Evolutionary conservation across 2,329 filamentous ascomycete genomes (phyloP), one percentile per base, ranked within the genome.

Genomic region (Alternaria arborescens): DNA sequence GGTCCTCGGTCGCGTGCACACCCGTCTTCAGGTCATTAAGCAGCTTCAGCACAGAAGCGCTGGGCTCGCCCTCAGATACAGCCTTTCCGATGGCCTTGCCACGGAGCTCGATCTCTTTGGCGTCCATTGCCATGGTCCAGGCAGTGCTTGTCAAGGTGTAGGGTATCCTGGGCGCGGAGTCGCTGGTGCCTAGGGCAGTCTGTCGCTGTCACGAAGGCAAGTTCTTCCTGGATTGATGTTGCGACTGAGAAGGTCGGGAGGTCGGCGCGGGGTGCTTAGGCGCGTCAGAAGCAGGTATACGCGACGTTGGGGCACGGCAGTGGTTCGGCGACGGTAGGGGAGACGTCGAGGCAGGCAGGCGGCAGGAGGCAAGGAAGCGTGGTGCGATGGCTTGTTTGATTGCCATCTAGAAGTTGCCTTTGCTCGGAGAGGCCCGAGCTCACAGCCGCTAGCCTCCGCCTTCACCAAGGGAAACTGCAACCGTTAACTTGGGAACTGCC

Each of bases 41-140:
- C 63, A 98, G 85, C 53, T 86, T 84, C 56, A 96, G 83, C 52
- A 97, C 86, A 62, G 87, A 90, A 41, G 89, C 81, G 26, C 91
- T 76, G 5, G 93, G 88, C 73, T 97, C 92, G 74, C 91, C 91
- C 58, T 89, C 88, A 47, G 85, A 83, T 43, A 92, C 85, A 24
- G 92, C 92, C 82, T 97, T 97, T 71, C 86, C 87, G 74, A 98
- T 86, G 75, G 90, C 88, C 81, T 92, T 91, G 73, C 93, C 88
- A 79, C 89, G 89, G 72, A 89, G 82, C 71, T 90, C 87, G 56
- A 97, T 90, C 76, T 94, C 91, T 80, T 92, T 92, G 74, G 89
- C 87, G 72, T 97, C 91, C 90, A 97, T 93, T 56, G 71, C 78
- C 68, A 66, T 69, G 18, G 58, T 52, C 43, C 52, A 52, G 36